Evolutionary conservation across 2,329 filamentous ascomycete genomes (phyloP).

Genomic region (Colletotrichum phormii): DNA sequence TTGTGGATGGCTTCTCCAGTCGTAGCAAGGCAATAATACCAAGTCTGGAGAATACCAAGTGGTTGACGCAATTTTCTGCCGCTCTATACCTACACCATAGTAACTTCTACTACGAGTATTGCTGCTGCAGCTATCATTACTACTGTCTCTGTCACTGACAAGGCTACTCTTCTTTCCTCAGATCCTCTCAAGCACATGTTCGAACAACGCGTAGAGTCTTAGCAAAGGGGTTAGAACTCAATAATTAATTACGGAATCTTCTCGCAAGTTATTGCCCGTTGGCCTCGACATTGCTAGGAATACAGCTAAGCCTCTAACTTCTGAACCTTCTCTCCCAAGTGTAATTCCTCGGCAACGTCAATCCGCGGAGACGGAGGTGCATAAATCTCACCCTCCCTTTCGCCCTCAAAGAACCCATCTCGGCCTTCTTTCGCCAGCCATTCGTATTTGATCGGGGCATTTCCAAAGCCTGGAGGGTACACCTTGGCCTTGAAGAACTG

Average conservation of each 20-base stretch:
- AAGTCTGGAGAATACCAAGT: neutral
- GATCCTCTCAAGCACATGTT: too few relatives aligned
- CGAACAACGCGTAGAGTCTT: too few relatives aligned
- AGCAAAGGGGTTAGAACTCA: too few relatives aligned
- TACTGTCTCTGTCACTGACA: too few relatives aligned
- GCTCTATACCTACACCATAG: too few relatives aligned
- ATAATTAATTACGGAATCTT: too few relatives aligned
- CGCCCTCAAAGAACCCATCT: conserved; percentile 42
- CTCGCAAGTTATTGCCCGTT: neutral
- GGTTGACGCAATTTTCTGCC: too few relatives aligned
- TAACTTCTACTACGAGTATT: too few relatives aligned
- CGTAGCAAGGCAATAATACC: neutral
- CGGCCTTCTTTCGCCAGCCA: conserved; percentile 42
- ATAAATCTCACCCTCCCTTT: conserved; percentile 35
- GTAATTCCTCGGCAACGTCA: conserved; percentile 22
- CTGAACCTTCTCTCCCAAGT: conserved; percentile 15
- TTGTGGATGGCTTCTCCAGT: neutral
- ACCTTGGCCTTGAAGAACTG: conserved; percentile 40
- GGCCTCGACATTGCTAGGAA: neutral
- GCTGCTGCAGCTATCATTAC: too few relatives aligned
- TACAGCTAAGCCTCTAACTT: conserved; percentile 15
- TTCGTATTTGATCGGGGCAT: conserved; percentile 36
- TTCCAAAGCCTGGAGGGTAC: conserved; percentile 40
- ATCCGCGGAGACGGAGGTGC: conserved; percentile 28
- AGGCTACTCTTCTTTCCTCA: too few relatives aligned